These are phyloP conservation scores for Phytophthora pisi DNA, from an alignment of 352 stramenopile genomes.

Conservation along the genomic window DNA sequence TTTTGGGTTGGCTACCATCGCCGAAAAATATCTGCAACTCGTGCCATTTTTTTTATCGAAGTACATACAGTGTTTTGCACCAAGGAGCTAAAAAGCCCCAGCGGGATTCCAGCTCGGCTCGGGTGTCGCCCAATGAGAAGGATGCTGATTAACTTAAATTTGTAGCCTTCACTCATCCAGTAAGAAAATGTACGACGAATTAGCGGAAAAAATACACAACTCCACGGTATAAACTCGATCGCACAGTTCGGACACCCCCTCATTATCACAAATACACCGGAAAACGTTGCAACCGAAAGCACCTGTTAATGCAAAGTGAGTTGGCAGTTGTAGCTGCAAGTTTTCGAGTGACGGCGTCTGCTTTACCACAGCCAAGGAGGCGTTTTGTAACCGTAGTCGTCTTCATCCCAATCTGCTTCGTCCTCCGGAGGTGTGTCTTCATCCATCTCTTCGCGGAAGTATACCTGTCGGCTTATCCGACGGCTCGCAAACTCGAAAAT, in stretches of 20 bases:
- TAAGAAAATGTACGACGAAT: not conserved
- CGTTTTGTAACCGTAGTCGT: not conserved
- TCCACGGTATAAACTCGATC: too few relatives aligned
- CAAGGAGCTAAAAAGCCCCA: not conserved
- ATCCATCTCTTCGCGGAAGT: not conserved
- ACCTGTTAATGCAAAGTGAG: too few relatives aligned
- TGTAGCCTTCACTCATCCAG: too few relatives aligned
- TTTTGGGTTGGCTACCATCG: too few relatives aligned
- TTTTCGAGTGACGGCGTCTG: not conserved
- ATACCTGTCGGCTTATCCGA: not conserved
- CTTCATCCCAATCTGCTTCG: not conserved
- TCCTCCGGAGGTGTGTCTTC: not conserved
- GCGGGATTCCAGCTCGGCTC: not conserved
- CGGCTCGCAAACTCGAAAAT: not conserved
- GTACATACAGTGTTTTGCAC: too few relatives aligned
- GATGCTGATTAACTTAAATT: too few relatives aligned
- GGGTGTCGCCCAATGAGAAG: not conserved
- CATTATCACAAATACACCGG: too few relatives aligned
- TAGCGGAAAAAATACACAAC: not conserved
- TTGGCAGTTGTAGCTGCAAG: too few relatives aligned
- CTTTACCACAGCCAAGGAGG: not conserved
- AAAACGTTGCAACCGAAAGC: too few relatives aligned
- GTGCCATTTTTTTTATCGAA: too few relatives aligned
- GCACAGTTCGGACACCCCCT: too few relatives aligned
- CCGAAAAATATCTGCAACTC: too few relatives aligned